Evolutionary conservation across 176 grass and related monocot genomes (phyloP).

Genomic region (Ensete glaucum): DNA sequence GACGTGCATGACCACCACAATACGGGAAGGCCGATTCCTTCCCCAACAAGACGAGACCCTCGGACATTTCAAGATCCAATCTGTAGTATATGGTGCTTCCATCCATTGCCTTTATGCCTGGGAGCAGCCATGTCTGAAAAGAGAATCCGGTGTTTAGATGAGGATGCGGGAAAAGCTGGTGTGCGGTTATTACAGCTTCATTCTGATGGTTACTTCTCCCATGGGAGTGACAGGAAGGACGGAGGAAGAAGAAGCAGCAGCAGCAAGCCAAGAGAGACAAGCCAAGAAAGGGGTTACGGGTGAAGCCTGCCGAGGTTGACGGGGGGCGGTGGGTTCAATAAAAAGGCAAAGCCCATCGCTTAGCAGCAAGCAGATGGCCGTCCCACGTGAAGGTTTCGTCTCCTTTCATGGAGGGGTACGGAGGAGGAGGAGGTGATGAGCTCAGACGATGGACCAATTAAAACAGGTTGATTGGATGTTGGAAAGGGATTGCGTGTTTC

Average conservation of each 20-base stretch:
- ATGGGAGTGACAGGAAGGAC: too few relatives aligned
- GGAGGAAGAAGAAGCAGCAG: too few relatives aligned
- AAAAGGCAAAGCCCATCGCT: not conserved
- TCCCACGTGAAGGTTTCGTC: not conserved
- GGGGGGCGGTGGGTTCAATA: not conserved
- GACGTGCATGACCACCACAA: too few relatives aligned
- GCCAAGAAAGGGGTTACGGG: too few relatives aligned
- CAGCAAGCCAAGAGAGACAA: too few relatives aligned
- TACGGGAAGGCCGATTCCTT: too few relatives aligned
- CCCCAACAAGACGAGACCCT: too few relatives aligned
- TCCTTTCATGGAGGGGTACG: not conserved
- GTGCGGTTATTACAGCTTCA: not conserved
- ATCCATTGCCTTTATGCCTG: conserved; percentile 60
- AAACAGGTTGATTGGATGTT: too few relatives aligned
- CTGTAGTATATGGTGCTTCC: conserved; percentile 71
- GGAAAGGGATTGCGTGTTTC: too few relatives aligned
- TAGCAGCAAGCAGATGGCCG: not conserved
- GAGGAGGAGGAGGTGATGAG: too few relatives aligned
- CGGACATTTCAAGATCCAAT: conserved; percentile 30
- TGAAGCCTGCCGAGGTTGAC: not conserved
- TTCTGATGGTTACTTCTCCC: not conserved
- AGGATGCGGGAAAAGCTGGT: too few relatives aligned
- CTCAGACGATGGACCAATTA: too few relatives aligned
- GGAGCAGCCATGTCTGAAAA: not conserved
- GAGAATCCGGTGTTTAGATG: not conserved